Conservation (phyloP, 306 rosid species). For the Cotoneaster glaucophyllus region DNA sequence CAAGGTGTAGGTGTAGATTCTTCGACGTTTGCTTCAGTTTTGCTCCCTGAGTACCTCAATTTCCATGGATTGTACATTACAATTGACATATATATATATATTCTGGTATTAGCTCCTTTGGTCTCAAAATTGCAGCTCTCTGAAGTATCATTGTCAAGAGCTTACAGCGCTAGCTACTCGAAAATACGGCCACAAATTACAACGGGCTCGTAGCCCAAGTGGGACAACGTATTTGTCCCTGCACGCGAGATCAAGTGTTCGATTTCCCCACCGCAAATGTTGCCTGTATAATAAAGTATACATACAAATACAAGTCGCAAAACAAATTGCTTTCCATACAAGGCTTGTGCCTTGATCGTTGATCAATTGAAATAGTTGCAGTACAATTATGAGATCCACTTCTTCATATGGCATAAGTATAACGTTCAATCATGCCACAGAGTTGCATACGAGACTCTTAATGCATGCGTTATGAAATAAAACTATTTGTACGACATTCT, state of each 20-base stretch:
- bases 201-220: background rate
- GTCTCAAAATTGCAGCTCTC: background rate
- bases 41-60: background rate
- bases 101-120: background rate
- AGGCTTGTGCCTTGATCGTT: background rate
- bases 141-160: background rate
- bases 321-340: background rate
- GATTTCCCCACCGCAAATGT: background rate
- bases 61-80: background rate
- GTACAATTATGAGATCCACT: background rate
- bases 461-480: background rate
- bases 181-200: background rate
- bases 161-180: background rate
- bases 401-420: background rate
- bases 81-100: background rate
- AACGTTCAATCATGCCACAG: background rate
- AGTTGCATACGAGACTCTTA: background rate
- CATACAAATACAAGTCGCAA: background rate
- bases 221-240: background rate
- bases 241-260: background rate
- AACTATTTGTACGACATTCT: background rate
- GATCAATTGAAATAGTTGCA: background rate
- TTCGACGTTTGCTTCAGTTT: conserved; percentile 23
- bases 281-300: background rate
- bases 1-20: conserved; percentile 23